Base-by-base conservation (phyloP, 2,329 filamentous ascomycete species). In the Calonectria ilicicola region DNA sequence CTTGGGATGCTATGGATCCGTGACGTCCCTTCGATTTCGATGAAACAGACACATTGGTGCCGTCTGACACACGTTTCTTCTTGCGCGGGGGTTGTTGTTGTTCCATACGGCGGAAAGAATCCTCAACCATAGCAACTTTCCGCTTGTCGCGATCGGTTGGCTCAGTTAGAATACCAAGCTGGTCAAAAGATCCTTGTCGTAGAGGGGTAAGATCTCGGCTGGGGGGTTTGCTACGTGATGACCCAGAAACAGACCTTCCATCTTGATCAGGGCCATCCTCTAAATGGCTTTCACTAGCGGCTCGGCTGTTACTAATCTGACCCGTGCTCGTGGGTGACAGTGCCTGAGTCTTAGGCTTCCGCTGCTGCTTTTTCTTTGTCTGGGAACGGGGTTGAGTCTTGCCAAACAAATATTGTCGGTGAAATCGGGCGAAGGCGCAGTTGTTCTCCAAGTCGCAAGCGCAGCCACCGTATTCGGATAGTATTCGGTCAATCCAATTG, bases 401-500 rank as follows among this genome's bases (percentile, higher is more conserved):
- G 47, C 83, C 82, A 69, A 80, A 82, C 2, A 89, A 83, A 77
- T 91, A 91, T 65, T 88, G 89, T 64, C 89, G 86, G 79, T 91
- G 89, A 75, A 93, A 93, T 23, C 90, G 89, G 71, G 87, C 87
- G 83, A 93, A 93, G 2, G 91, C 89, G 78, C 91, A 93, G 70
- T 92, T 89, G 47, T 86, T 84, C 9, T 90, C 91, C 17, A 91
- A 82, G 69, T 93, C 89, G 81, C 94, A 96, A 5, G 94, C 94
- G 83, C 94, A 96, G 21, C 93, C 94, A 21, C 94, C 94, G 78
- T 95, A 94, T 80, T 95, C 93, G 21, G 93, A 93, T 8, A 96
- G 87, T 10, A 95, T 92, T 47, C 88, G 89, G 65, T 91, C 89
- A 8, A 95, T 90, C 90, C 92, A 95, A 19, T 88, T 88, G 17